A percentile compares a stretch with the other conserved stretches of the same genome.
Conservation (phyloP, 176 grass and related monocot genomes). For the Eragrostis curvula region DNA sequence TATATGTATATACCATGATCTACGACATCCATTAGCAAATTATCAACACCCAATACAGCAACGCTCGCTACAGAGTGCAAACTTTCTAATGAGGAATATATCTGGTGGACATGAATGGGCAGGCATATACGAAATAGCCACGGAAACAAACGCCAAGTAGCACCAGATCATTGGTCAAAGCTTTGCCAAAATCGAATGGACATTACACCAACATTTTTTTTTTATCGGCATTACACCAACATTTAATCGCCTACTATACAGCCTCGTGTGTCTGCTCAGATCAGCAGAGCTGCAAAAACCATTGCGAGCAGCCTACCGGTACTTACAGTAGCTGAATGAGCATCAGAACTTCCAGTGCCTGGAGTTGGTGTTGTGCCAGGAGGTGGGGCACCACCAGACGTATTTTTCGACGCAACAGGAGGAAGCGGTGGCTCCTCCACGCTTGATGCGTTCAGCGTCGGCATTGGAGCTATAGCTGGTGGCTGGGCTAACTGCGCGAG, state of each 20-base stretch:
- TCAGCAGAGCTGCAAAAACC: slow-evolving; percentile 36
- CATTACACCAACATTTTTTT: background rate
- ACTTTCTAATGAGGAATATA: background rate
- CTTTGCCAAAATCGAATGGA: slow-evolving; percentile 1
- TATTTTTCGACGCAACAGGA: slow-evolving; percentile 19
- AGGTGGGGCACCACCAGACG: background rate
- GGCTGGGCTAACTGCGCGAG: slow-evolving; percentile 35
- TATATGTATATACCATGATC: background rate
- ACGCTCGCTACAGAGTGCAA: background rate
- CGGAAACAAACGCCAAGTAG: background rate
- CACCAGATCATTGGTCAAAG: background rate
- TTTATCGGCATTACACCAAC: background rate
- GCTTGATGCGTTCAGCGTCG: slow-evolving; percentile 21
- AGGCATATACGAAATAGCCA: slow-evolving; percentile 1
- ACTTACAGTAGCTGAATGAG: background rate
- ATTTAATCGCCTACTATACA: background rate
- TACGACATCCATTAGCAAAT: background rate
- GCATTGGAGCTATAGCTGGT: slow-evolving; percentile 56
- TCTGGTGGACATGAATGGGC: background rate
- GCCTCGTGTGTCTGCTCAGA: slow-evolving; percentile 28
- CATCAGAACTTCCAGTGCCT: slow-evolving; percentile 35
- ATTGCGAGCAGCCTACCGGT: slow-evolving; percentile 28
- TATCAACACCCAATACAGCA: background rate
- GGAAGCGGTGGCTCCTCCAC: slow-evolving; percentile 62
- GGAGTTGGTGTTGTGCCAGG: slow-evolving; percentile 20